A percentile compares a stretch with the other conserved stretches of the same genome.
Evolutionary conservation across 78 protist species (phyloP).

Genomic region (Cavenderia fasciculata): DNA sequence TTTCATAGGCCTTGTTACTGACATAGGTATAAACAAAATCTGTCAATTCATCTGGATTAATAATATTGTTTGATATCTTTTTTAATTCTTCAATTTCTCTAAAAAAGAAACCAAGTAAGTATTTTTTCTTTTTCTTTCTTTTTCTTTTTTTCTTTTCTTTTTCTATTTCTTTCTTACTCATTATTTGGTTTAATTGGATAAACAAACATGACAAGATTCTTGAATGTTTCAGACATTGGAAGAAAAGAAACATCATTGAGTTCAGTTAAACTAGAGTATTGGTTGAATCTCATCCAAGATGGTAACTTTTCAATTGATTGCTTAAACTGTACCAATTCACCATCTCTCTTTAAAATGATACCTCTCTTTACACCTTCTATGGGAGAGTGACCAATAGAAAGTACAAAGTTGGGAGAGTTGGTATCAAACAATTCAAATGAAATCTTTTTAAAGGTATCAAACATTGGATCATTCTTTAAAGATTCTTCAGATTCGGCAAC

Average conservation of each 20-base stretch:
- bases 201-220: constrained; percentile 37
- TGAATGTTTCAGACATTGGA: not conserved
- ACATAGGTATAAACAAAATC: constrained; percentile 31
- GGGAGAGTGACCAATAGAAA: no score
- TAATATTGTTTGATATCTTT: not conserved
- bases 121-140: not conserved
- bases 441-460: not conserved
- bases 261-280: constrained; percentile 33
- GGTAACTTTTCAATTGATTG: no score
- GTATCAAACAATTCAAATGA: not conserved
- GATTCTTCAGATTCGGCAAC: not conserved
- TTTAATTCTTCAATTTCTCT: constrained; percentile 25
- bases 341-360: no score
- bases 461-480: not conserved
- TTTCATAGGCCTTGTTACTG: not conserved
- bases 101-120: no score
- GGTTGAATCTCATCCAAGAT: constrained; percentile 31
- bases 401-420: not conserved
- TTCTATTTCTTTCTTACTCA: not conserved
- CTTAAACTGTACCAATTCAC: no score
- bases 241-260: not conserved
- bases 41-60: not conserved
- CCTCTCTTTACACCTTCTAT: no score
- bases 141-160: not conserved
- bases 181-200: constrained; percentile 1